Conservation (phyloP, 108 stramenopile species). For the Cyclotella atomus region DNA sequence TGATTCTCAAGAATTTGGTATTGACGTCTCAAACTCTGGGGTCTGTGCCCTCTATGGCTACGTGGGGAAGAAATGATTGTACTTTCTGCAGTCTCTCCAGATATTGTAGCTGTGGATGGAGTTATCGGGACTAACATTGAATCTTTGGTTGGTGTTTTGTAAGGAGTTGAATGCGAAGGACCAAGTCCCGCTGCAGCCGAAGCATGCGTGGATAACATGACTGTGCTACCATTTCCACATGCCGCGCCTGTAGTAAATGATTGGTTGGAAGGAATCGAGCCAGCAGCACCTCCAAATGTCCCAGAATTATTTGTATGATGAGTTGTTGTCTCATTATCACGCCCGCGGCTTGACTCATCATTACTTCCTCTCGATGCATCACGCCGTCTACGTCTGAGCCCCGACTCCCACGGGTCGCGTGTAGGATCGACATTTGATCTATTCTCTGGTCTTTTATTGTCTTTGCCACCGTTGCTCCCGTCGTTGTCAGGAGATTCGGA, state of each 20-base stretch:
- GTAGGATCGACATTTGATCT: neutral
- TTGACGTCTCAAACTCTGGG: slow-evolving; percentile 25
- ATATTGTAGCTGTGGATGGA: slow-evolving; percentile 35
- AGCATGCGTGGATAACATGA: neutral
- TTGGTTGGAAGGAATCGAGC: neutral
- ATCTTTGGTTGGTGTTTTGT: slow-evolving; percentile 30
- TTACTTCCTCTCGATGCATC: slow-evolving; percentile 2
- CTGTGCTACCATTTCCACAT: neutral
- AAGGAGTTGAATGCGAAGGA: slow-evolving; percentile 15
- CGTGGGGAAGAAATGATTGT: slow-evolving; percentile 25
- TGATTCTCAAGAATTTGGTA: slow-evolving; percentile 42
- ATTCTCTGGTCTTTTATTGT: slow-evolving; percentile 1
- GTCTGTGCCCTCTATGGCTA: slow-evolving; percentile 10
- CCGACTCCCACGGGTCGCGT: slow-evolving; percentile 21
- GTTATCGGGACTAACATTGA: slow-evolving; percentile 13
- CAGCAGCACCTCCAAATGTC: neutral
- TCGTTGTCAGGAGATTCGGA: neutral
- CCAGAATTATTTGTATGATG: neutral
- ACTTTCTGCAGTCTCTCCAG: slow-evolving; percentile 45
- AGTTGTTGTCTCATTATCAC: neutral
- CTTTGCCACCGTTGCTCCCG: neutral
- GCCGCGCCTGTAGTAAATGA: neutral
- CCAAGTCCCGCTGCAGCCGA: neutral
- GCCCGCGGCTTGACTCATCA: neutral
- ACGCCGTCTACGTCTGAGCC: slow-evolving; percentile 29